Base-by-base conservation (phyloP, 2,329 filamentous ascomycete genomes). In the Arthrobotrys conoides region DNA sequence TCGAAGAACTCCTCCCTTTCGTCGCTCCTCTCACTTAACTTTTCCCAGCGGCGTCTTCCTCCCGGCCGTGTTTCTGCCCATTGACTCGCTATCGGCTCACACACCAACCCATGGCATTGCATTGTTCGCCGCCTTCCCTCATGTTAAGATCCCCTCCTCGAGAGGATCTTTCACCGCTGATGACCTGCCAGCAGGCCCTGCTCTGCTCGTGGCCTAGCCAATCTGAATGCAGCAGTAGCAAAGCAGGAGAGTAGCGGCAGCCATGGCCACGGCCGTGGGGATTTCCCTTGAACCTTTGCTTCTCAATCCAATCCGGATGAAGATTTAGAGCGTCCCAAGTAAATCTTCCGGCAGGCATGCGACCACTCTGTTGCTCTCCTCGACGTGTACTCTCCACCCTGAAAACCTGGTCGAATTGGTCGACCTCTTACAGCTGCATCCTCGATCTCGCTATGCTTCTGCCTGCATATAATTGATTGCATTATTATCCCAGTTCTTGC, bases 1-100 rank as follows among this genome's bases (percentile, higher is more conserved):
- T 77, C 67, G 73, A 71, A 77, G 73, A 77, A 77, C 73, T 77
- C 73, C 73, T 77, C 73, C 73, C 57, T 61, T 61, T 61, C 57
- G 44, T 77, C 48, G 72, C 51, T 68, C 55, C 59, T 64, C 66
- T 64, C 57, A 51, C 57, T 67, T 71, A 67, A 41, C 61, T 44
- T 70, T 64, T 30, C 53, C 63, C 30, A 46, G 63, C 30, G 27
- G 30, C 18, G 71, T 55, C 48, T 76, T 76, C 57, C 65, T 76
- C 65, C 65, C 55, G 20, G 48, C 61, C 33, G 33, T 64, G 61
- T 53, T 66, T 66, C 51, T 64, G 71, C 68, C 65, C 51, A 75
- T 67, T 67, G 51, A 57, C 61, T 65, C 65, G 65, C 46, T 65
- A 64, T 64, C 71, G 30, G 55, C 36, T 55, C 65, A 66, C 70